Conservation (phyloP, 352 stramenopile species). For the Pythium apleroticum region DNA sequence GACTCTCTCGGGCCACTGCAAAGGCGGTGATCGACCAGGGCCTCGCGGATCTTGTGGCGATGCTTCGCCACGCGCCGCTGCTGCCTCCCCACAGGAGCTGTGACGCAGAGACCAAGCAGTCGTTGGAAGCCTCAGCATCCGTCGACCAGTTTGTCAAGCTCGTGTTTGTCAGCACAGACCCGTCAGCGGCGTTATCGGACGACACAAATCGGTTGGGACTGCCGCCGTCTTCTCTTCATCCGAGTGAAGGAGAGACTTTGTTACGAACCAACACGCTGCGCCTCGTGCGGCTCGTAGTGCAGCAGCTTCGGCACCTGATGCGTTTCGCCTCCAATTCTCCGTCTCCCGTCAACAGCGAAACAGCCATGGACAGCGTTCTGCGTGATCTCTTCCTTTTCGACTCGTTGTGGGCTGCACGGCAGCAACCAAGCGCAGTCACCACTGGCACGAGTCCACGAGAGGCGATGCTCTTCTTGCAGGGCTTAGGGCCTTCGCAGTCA, state of each 20-base stretch:
- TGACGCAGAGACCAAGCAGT: too few species aligned
- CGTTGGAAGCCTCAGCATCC: not conserved
- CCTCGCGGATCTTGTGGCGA: slow-evolving; percentile 8
- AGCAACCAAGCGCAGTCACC: too few species aligned
- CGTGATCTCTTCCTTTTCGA: slow-evolving; percentile 10
- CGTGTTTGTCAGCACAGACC: slow-evolving; percentile 10
- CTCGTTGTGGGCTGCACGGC: too few species aligned
- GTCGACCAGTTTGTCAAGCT: slow-evolving; percentile 19
- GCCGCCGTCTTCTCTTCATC: too few species aligned
- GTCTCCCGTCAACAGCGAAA: not conserved
- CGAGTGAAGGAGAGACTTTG: not conserved
- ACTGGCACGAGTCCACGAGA: not conserved
- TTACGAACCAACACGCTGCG: not conserved
- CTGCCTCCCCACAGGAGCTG: not conserved
- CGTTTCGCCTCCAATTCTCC: not conserved
- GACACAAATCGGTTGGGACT: not conserved
- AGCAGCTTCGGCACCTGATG: slow-evolving; percentile 2
- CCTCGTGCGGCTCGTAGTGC: slow-evolving; percentile 8
- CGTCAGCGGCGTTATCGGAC: not conserved
- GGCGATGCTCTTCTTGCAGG: not conserved
- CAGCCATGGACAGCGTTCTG: not conserved
- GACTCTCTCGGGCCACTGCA: not conserved
- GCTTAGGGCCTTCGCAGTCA: too few species aligned
- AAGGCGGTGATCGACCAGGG: not conserved
- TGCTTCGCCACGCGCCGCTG: not conserved